Percentiles rank a stretch among this genome's conserved stretches.
phyloP scores from a whole-genome alignment of 2,329 filamentous ascomycete species.

The Pseudogymnoascus sp. region DNA sequence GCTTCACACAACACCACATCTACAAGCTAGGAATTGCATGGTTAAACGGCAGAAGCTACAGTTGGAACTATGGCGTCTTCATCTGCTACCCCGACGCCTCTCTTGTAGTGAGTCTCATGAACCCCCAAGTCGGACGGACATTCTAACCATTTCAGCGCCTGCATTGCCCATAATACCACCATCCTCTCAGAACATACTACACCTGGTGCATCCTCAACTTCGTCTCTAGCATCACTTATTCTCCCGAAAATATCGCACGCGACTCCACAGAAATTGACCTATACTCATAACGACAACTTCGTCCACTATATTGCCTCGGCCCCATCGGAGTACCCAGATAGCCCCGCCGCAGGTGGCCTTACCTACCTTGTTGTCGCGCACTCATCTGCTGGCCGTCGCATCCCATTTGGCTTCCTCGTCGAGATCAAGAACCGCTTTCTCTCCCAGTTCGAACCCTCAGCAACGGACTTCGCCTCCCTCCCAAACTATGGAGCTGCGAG shows the following conservation, averaged over 20 bases:
- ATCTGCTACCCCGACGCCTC: slow-evolving; percentile 56
- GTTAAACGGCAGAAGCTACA: not conserved
- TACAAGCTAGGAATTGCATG: not conserved
- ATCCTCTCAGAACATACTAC: slow-evolving; percentile 91
- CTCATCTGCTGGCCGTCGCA: slow-evolving; percentile 70
- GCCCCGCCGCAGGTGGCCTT: slow-evolving; percentile 64
- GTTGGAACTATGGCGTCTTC: slow-evolving; percentile 57
- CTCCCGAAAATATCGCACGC: slow-evolving; percentile 88
- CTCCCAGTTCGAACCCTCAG: slow-evolving; percentile 53
- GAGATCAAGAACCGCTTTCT: slow-evolving; percentile 88
- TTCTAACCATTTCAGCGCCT: slow-evolving; percentile 52
- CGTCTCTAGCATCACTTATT: slow-evolving; percentile 83
- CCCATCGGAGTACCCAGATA: slow-evolving; percentile 52
- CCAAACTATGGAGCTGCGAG: slow-evolving; percentile 84
- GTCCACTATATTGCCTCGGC: slow-evolving; percentile 93
- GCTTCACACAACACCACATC: not conserved
- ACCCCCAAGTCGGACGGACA: slow-evolving; percentile 9
- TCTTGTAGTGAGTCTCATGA: slow-evolving; percentile 57
- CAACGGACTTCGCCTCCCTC: slow-evolving; percentile 65
- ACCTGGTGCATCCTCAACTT: slow-evolving; percentile 72
- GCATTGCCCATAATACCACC: slow-evolving; percentile 87
- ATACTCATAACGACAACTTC: slow-evolving; percentile 83
- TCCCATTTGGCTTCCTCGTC: slow-evolving; percentile 86
- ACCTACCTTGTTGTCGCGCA: slow-evolving; percentile 89
- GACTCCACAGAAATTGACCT: slow-evolving; percentile 79